phyloP scores from a whole-genome alignment of 306 rosid species.

The Medicago truncatula region MtrunA17r5.0-ANR NC_053046.1:12676501-12677000 shows the following conservation, averaged over 20 bases:
- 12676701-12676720: constrained; percentile 24
- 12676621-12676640: background rate
- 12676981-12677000: background rate
- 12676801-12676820: constrained; percentile 55
- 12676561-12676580: no score
- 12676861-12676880: constrained; percentile 11
- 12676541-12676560: no score
- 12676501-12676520: no score
- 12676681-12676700: constrained; percentile 9
- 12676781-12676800: constrained; percentile 64
- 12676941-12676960: background rate
- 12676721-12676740: constrained; percentile 61
- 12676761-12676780: constrained; percentile 87
- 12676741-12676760: constrained; percentile 94
- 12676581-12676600: no score
- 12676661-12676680: background rate
- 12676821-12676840: constrained; percentile 17
- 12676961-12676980: background rate
- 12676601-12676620: no score
- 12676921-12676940: background rate
- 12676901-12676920: constrained; percentile 7
- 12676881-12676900: background rate
- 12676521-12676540: no score
- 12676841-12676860: constrained; percentile 19
- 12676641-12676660: background rate